Evolutionary conservation across 176 grass and related monocot genomes (phyloP), one percentile per base, ranked within the genome.

Genomic region (Thinopyrum elongatum): DNA sequence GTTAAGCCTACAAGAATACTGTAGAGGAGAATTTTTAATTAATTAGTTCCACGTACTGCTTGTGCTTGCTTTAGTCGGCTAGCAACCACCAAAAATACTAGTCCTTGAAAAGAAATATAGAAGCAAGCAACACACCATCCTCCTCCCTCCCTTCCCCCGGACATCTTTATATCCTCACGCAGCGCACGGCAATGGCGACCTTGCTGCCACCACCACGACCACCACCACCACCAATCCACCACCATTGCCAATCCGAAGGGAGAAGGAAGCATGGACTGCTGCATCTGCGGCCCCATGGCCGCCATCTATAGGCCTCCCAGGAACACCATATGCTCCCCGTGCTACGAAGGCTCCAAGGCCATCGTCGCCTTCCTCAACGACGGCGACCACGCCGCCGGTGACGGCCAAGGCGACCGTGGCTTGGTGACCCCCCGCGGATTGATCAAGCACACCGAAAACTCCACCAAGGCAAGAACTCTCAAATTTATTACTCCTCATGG

Each of bases 201-300:
- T 69, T 87, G 41, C 30, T 84, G 36, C 69, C 3, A 28, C 7
- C 25, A 47, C 16, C 58, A 34, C 41, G 16, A 66, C 2, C 27
- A 31, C 31, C 3, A 31, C 31, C 35, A 36, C 35, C 5, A 42
- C 41, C n/a, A n/a, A n/a, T 23, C 5, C 25, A 49, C 17, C 58
- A 35, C 42, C 58, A 90, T 84, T 82, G 49, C 36, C 60, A 16
- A 60, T 16, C 58, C 3, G 59, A 69, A 81, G 26, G 41, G n/a
- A 65, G 81, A 23, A 26, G 6, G n/a, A 70, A 27, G 7, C 80
- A 98, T 98, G 93, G 96, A 98, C 76, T 98, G 96, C 80, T 98
- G 96, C 91, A 89, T 98, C 60, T 98, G 96, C 76, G 92, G 96
- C 65, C 93, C 93, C 65, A 80, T 92, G 86, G 90, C 81, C 1